phyloP scores from a whole-genome alignment of 2,329 filamentous ascomycete species.

The Fusarium keratoplasticum region DNA sequence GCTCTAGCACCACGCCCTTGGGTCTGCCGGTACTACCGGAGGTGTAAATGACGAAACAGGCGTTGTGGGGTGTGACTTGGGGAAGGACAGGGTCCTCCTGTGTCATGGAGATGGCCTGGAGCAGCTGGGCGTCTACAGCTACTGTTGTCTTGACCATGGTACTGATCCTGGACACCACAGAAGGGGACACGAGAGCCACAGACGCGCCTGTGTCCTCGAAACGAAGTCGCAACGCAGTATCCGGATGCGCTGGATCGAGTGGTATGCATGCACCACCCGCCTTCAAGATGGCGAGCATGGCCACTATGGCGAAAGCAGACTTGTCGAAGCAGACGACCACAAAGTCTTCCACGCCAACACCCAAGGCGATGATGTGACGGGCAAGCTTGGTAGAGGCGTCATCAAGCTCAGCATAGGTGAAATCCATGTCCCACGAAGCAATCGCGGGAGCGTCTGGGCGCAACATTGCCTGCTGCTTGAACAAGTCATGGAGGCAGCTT shows the following conservation, averaged over 20 bases:
- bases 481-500: conserved; percentile 25
- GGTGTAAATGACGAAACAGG: conserved; percentile 36
- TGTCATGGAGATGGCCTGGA: background rate
- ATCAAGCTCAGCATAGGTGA: conserved; percentile 37
- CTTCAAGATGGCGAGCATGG: conserved; percentile 34
- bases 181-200: conserved; percentile 27
- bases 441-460: conserved; percentile 18
- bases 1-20: conserved; percentile 33
- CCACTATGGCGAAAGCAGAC: conserved; percentile 21
- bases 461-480: conserved; percentile 1
- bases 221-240: conserved; percentile 25
- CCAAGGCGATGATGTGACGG: background rate
- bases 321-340: conserved; percentile 35
- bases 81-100: background rate
- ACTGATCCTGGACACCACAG: background rate
- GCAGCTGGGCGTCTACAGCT: conserved; percentile 13
- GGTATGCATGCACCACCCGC: conserved; percentile 29
- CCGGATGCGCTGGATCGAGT: conserved; percentile 33
- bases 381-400: conserved; percentile 24
- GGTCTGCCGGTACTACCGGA: conserved; percentile 32
- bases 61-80: conserved; percentile 8
- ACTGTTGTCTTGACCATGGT: conserved; percentile 9
- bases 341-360: conserved; percentile 6
- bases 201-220: conserved; percentile 20
- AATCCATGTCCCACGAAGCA: conserved; percentile 28